phyloP scores from a whole-genome alignment of 73 alveolate species.

The Paramecium primaurelia region DNA sequence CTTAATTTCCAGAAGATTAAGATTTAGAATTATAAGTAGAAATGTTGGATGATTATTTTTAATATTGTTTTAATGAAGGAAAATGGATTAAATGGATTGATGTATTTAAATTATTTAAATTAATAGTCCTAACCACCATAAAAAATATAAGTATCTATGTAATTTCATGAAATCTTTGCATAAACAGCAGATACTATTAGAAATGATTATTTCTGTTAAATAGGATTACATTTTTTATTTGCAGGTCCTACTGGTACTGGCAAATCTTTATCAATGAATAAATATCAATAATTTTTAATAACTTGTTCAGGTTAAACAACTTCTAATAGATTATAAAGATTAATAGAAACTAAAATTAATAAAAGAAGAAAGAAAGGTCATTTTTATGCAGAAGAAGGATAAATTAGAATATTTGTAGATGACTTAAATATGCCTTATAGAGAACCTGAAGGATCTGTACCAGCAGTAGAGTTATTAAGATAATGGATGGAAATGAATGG shows the following conservation, averaged over 20 bases:
- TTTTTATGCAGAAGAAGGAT: conserved; percentile 89
- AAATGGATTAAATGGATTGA: conserved; percentile 59
- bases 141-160: conserved; percentile 54
- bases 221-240: conserved; percentile 91
- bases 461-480: conserved; percentile 96
- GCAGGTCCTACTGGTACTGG: conserved; percentile 99
- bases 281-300: conserved; percentile 61
- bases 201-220: conserved; percentile 73
- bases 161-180: conserved; percentile 91
- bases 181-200: conserved; percentile 94
- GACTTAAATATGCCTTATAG: conserved; percentile 96
- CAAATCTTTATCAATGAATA: conserved; percentile 92
- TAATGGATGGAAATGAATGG: conserved; percentile 99
- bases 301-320: not conserved
- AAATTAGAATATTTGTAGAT: conserved; percentile 75
- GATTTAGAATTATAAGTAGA: not conserved
- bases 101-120: not conserved
- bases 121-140: not conserved
- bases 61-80: not conserved
- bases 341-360: conserved; percentile 58
- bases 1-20: conserved; percentile 30
- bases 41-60: not conserved
- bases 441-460: conserved; percentile 97
- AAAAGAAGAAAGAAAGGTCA: conserved; percentile 89
- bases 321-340: not conserved